These are phyloP conservation scores for Auriscalpium vulgare DNA, from an alignment of 768 basidiomycete species.

Conservation along the genomic window DNA sequence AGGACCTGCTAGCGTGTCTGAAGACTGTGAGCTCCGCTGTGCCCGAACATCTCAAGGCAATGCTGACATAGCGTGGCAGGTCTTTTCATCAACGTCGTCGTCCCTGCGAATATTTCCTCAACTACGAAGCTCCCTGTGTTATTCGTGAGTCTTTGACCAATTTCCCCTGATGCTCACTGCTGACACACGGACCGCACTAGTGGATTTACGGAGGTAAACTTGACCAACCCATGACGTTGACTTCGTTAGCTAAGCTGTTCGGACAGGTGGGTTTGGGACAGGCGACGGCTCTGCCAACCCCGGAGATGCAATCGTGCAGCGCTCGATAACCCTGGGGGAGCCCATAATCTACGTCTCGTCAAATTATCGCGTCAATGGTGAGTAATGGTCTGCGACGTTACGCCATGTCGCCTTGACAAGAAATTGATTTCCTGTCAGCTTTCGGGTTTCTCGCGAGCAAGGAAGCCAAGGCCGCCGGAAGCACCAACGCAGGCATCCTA, in stretches of 20 bases:
- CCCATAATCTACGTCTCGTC: conserved; percentile 8
- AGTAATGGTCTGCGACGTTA: background rate
- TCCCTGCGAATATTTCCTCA: background rate
- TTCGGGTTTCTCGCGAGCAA: background rate
- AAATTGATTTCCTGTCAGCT: background rate
- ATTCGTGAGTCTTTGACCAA: background rate
- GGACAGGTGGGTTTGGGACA: background rate
- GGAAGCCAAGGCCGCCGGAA: background rate
- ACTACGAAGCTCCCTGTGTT: background rate
- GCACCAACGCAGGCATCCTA: background rate
- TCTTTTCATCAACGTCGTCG: background rate
- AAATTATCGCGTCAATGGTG: conserved; percentile 1
- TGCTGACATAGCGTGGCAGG: background rate
- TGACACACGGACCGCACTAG: background rate
- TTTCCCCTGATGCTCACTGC: background rate
- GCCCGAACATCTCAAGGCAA: too few species aligned
- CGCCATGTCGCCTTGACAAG: background rate
- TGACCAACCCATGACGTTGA: background rate
- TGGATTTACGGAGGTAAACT: background rate
- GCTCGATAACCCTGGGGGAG: conserved; percentile 4
- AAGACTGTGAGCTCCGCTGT: too few species aligned
- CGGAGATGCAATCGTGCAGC: conserved; percentile 3
- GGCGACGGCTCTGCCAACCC: background rate
- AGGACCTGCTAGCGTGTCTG: too few species aligned
- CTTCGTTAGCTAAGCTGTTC: background rate